Evolutionary conservation across 495 filamentous ascomycete species (phyloP), one percentile per base, ranked within the genome.

Genomic region (Amphirosellinia nigrospora): DNA sequence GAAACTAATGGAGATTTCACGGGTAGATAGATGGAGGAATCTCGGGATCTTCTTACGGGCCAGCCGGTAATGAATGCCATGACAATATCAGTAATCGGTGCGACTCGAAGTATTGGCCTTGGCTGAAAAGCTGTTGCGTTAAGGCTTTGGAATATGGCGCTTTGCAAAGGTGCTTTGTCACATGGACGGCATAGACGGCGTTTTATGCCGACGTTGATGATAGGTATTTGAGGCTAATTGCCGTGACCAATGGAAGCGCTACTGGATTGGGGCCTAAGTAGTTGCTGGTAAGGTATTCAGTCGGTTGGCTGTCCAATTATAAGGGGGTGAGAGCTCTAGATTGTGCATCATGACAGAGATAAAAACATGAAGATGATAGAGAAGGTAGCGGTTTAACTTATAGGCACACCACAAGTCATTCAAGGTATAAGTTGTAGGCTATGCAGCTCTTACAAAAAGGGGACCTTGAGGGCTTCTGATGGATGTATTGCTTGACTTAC

Each of bases 21-120:
- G 61, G 73, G 67, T 63, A 53, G 64, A 67, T 67, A 26, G 52
- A 36, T 69, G 66, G 55, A 62, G 41, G 43, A 69, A 69, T 60
- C 66, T 69, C 66, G 66, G 66, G 15, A 69, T 69, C 66, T 69
- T 46, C 64, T 55, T 32, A 7, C 61, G 48, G 23, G 21, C 30
- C 16, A 34, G 56, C 56, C 16, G 48, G 56, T 66, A 26, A 21
- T 7, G n/a, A 66, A 26, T 6, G 26, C 30, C 64, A 36, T 34
- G 15, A 36, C 36, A 15, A 58, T n/a, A n/a, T n/a, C n/a, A n/a
- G n/a, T 58, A 19, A 50, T 26, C 46, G 48, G 53, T 28, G 55
- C 60, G 66, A 43, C 52, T 60, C 66, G 32, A 36, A 58, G 45
- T 36, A n/a, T 36, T 45, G 16, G 23, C 46, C 64, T 55, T 41